A percentile compares a stretch with the other conserved stretches of the same genome.
Conservation (phyloP, 441 rosid species). For the Biscutella laevigata region DNA sequence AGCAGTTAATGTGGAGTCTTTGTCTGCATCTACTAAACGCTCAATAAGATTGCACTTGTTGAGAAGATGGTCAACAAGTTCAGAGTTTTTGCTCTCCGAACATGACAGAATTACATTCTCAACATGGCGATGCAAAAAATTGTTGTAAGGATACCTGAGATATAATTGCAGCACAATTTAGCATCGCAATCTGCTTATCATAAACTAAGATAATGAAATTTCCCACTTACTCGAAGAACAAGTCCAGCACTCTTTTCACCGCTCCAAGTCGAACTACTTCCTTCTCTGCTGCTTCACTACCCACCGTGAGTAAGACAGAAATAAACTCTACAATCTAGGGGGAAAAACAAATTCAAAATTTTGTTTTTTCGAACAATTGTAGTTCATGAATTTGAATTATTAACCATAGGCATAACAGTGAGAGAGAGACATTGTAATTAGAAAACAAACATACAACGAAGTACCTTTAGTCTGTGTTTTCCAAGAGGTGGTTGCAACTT, state of each 20-base stretch:
- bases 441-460: background rate
- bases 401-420: background rate
- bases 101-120: conserved; percentile 76
- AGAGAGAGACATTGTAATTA: background rate
- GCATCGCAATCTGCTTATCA: conserved; percentile 17
- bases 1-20: conserved; percentile 32
- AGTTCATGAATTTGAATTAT: background rate
- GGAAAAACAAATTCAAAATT: conserved; percentile 19
- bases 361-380: background rate
- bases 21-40: conserved; percentile 75
- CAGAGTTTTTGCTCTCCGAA: conserved; percentile 64
- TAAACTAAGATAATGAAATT: conserved; percentile 5
- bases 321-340: conserved; percentile 90
- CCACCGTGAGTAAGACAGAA: conserved; percentile 73
- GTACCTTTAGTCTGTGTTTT: conserved; percentile 84
- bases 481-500: conserved; percentile 95
- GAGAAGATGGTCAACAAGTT: conserved; percentile 64
- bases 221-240: conserved; percentile 71
- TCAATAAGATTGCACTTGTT: conserved; percentile 65
- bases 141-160: conserved; percentile 87
- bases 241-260: conserved; percentile 53
- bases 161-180: conserved; percentile 27
- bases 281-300: conserved; percentile 80
- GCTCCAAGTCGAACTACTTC: conserved; percentile 72
- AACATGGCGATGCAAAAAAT: conserved; percentile 86